Percentiles rank a stretch among this genome's conserved stretches.
Evolutionary conservation across 331 rosid genomes (phyloP).

Genomic region (Malus hybrid): DNA sequence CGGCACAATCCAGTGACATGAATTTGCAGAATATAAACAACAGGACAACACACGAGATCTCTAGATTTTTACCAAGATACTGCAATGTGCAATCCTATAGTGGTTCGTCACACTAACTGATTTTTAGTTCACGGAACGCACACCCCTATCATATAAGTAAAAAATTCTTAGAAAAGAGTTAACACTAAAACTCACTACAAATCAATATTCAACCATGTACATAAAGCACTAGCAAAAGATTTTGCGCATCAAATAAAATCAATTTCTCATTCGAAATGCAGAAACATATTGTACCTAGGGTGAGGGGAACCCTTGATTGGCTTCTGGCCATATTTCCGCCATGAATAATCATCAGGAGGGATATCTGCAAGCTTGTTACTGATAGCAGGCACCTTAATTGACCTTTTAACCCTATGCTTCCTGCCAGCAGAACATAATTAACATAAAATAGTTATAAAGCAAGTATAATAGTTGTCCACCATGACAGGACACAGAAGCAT

Average conservation of each 20-base stretch:
- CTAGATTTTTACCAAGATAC: neutral
- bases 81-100: neutral
- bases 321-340: slow-evolving; percentile 99
- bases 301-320: slow-evolving; percentile 99
- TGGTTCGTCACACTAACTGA: neutral
- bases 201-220: neutral
- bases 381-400: slow-evolving; percentile 97
- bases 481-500: slow-evolving; percentile 2
- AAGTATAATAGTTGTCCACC: neutral
- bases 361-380: slow-evolving; percentile 98
- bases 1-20: slow-evolving; percentile 6
- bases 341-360: slow-evolving; percentile 97
- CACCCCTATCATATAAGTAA: neutral
- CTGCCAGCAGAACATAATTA: slow-evolving; percentile 31
- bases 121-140: neutral
- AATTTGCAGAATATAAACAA: neutral
- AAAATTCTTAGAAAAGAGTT: too few relatives aligned
- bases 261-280: slow-evolving; percentile 12
- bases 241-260: neutral
- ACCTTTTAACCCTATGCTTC: slow-evolving; percentile 91
- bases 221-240: neutral
- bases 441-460: neutral
- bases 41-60: neutral
- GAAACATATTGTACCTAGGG: slow-evolving; percentile 57
- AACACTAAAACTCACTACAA: neutral